These are phyloP conservation scores for Phytomonas sp. DNA, from an alignment of 208 protist genomes.

Conservation along the genomic window DNA sequence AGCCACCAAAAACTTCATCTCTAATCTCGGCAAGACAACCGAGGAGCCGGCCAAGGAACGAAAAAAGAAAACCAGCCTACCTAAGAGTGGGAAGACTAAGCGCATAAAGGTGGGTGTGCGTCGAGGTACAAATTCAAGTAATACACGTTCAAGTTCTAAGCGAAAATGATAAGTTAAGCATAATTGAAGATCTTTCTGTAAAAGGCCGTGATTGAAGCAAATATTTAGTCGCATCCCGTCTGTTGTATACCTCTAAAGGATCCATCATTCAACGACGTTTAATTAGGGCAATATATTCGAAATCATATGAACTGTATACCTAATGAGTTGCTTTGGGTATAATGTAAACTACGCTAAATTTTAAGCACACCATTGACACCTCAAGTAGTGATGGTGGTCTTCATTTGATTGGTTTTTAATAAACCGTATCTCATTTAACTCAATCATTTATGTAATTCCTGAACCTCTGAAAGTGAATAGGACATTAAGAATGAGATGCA, in stretches of 20 bases:
- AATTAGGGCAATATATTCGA: neutral
- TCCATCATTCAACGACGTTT: neutral
- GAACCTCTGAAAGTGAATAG: neutral
- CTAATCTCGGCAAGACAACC: conserved; percentile 18
- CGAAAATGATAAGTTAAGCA: neutral
- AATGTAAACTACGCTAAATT: neutral
- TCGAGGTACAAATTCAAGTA: neutral
- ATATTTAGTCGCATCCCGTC: neutral
- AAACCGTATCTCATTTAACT: neutral
- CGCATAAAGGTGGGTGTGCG: too few species aligned
- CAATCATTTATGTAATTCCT: neutral
- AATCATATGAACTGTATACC: neutral
- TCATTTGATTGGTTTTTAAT: neutral
- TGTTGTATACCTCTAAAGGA: neutral
- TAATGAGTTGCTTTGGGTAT: neutral
- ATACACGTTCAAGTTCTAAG: neutral
- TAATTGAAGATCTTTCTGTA: neutral
- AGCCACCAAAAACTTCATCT: conserved; percentile 13
- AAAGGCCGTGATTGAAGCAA: neutral
- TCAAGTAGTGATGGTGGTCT: neutral
- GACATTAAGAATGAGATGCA: neutral
- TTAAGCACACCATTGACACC: neutral
- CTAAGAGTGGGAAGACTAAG: too few species aligned
- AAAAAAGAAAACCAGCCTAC: neutral
- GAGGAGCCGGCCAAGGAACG: neutral